phyloP scores from a whole-genome alignment of 2,329 filamentous ascomycete species.

The Bipolaris oryzae region DNA sequence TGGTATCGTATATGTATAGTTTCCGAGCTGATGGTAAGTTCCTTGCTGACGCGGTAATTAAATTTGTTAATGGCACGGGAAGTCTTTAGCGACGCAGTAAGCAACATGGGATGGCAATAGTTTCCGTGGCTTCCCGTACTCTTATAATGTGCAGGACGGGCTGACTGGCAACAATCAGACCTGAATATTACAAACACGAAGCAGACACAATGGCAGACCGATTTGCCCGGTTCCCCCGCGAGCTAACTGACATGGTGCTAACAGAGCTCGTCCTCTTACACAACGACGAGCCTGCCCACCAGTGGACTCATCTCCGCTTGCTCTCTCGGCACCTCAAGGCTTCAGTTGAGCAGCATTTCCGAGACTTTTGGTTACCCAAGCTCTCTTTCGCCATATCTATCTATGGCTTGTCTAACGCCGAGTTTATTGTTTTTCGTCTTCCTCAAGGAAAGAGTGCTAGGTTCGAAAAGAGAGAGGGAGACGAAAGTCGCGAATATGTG shows the following conservation, averaged over 20 bases:
- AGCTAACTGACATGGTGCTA: conserved; percentile 12
- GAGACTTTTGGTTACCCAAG: conserved; percentile 8
- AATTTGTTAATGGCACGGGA: no score
- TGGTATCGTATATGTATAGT: no score
- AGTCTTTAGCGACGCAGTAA: no score
- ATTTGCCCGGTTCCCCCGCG: conserved; percentile 4
- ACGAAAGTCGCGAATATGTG: not conserved
- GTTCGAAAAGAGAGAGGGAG: not conserved
- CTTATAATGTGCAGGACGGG: no score
- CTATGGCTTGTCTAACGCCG: not conserved
- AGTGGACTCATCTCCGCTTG: conserved; percentile 12
- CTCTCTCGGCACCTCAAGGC: conserved; percentile 6
- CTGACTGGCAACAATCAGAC: no score
- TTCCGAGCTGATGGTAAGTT: no score
- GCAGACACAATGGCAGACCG: not conserved
- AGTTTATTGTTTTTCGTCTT: not conserved
- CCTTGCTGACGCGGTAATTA: no score
- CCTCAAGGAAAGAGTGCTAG: not conserved
- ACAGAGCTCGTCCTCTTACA: conserved; percentile 6
- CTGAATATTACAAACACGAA: not conserved
- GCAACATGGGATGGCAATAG: no score
- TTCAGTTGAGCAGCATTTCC: conserved; percentile 9
- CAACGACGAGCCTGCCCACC: conserved; percentile 9
- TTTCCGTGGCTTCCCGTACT: no score
- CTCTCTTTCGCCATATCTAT: not conserved